Evolutionary conservation across 805 yeast genomes (phyloP).

Genomic region (Yarrowia sp.): DNA sequence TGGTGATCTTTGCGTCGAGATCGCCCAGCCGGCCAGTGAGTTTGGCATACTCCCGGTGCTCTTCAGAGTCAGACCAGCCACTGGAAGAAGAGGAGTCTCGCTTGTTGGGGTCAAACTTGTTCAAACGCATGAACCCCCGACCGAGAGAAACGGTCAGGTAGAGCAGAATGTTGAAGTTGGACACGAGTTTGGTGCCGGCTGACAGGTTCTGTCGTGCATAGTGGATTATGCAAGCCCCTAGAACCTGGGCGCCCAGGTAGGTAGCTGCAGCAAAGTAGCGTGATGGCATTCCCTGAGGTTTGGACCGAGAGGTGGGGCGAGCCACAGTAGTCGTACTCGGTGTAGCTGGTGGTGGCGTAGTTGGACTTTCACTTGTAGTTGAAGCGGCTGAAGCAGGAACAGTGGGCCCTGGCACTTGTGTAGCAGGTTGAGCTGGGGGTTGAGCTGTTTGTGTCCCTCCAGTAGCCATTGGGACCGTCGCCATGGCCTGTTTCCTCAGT

Average conservation of each 20-base stretch:
- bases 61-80: constrained; percentile 26
- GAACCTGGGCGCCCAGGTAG: constrained; percentile 42
- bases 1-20: constrained; percentile 28
- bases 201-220: constrained; percentile 41
- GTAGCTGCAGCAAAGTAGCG: constrained; percentile 37
- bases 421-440: constrained; percentile 3
- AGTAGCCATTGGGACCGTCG: neutral
- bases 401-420: constrained; percentile 13
- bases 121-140: constrained; percentile 42
- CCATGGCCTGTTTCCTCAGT: neutral
- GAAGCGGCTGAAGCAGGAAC: constrained; percentile 1
- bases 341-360: constrained; percentile 6
- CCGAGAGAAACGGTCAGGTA: constrained; percentile 43
- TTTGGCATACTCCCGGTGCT: constrained; percentile 24
- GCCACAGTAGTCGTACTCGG: neutral
- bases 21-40: constrained; percentile 22
- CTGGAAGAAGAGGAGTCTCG: constrained; percentile 11
- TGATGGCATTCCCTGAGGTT: constrained; percentile 11
- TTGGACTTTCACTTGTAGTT: neutral
- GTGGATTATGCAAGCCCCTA: constrained; percentile 43
- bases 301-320: neutral
- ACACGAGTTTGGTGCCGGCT: constrained; percentile 42
- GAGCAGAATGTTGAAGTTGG: constrained; percentile 43
- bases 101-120: constrained; percentile 10
- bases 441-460: neutral